These are phyloP conservation scores for Ulvella scutata DNA, from an alignment of 139 green algal species.

Conservation along the genomic window DNA sequence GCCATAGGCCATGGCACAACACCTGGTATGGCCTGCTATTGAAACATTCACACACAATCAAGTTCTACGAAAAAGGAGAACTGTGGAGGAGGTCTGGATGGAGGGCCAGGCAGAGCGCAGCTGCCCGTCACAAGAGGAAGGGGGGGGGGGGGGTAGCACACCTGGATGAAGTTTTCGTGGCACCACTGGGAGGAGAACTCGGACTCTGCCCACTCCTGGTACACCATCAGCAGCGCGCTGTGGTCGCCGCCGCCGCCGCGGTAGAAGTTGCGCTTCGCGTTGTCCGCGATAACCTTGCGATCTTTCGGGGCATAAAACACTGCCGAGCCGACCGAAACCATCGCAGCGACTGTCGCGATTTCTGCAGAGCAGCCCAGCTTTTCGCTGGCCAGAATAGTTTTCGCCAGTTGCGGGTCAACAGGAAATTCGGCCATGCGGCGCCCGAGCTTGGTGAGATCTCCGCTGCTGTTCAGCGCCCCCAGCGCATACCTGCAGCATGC, in stretches of 20 bases:
- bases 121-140: background rate
- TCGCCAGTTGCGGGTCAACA: conserved; percentile 89
- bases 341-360: conserved; percentile 77
- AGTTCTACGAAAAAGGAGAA: background rate
- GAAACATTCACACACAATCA: too few relatives aligned
- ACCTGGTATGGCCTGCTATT: too few relatives aligned
- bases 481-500: conserved; percentile 75
- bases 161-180: conserved; percentile 94
- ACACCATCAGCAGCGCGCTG: conserved; percentile 80
- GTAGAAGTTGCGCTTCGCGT: conserved; percentile 80
- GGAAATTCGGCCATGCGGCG: conserved; percentile 96
- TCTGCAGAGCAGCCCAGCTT: conserved; percentile 43
- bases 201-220: conserved; percentile 73
- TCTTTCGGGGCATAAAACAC: conserved; percentile 98
- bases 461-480: conserved; percentile 84
- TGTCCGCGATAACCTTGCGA: conserved; percentile 83
- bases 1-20: too few relatives aligned
- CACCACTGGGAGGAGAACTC: conserved; percentile 85
- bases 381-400: conserved; percentile 78
- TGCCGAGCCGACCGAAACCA: conserved; percentile 77
- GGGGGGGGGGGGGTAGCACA: background rate
- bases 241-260: conserved; percentile 70
- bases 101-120: background rate
- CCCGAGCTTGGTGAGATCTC: conserved; percentile 80
- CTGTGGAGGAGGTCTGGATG: background rate